phyloP scores from a whole-genome alignment of 2,329 filamentous ascomycete genomes.

The Arthrocladium fulminans region DNA sequence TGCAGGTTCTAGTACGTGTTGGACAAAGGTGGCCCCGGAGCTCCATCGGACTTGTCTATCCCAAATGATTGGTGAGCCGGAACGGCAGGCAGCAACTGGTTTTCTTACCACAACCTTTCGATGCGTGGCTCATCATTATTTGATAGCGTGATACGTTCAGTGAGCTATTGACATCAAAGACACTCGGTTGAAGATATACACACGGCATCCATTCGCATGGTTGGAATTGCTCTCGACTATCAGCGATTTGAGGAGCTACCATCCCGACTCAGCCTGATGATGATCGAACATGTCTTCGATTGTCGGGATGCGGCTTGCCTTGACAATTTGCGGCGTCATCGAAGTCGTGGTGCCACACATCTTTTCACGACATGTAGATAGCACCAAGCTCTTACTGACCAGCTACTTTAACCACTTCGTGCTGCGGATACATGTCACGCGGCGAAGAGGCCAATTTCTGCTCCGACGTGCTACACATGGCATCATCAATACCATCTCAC shows the following conservation, averaged over 20 bases:
- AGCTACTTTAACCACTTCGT: background rate
- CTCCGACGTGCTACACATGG: background rate
- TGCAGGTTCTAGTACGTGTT: too few species aligned
- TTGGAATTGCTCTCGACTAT: background rate
- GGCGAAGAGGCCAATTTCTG: background rate
- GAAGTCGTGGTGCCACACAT: background rate
- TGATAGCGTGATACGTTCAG: too few species aligned
- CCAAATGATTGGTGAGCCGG: too few species aligned
- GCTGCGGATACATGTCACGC: background rate
- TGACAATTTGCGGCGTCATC: background rate
- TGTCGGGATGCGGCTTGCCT: background rate
- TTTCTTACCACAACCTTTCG: too few species aligned
- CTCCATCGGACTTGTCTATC: too few species aligned
- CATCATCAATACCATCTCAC: background rate
- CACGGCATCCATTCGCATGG: too few species aligned
- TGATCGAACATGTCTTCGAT: background rate
- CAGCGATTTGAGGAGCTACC: background rate
- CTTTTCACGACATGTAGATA: background rate
- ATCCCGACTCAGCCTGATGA: background rate
- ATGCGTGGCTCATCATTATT: too few species aligned
- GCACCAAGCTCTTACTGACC: background rate
- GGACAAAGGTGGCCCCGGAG: too few species aligned
- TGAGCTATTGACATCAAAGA: background rate
- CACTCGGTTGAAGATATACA: too few species aligned
- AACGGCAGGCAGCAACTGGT: too few species aligned